Percentiles rank a stretch among this genome's conserved stretches.
Evolutionary conservation across 306 rosid species (phyloP).

Genomic region (Prunus mongolica): DNA sequence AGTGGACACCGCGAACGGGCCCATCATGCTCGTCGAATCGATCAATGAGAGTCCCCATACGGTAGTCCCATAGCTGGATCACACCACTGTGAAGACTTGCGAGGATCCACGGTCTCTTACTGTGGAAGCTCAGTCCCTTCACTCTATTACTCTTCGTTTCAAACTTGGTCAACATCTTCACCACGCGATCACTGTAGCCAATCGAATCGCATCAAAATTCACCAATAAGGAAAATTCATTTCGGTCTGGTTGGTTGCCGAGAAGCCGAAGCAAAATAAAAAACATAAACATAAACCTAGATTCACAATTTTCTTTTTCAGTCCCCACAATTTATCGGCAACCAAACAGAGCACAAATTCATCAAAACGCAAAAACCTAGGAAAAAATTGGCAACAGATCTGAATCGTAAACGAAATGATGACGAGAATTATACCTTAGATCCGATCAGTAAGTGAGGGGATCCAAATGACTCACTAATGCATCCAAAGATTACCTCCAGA

Average conservation of each 20-base stretch:
- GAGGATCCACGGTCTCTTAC: slow-evolving; percentile 94
- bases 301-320: slow-evolving; percentile 7
- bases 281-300: not conserved
- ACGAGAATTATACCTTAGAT: slow-evolving; percentile 38
- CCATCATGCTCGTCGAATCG: slow-evolving; percentile 97
- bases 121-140: slow-evolving; percentile 95
- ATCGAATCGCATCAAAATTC: slow-evolving; percentile 29
- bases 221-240: slow-evolving; percentile 2
- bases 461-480: slow-evolving; percentile 20
- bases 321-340: slow-evolving; percentile 6
- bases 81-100: slow-evolving; percentile 99
- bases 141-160: slow-evolving; percentile 98
- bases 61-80: slow-evolving; percentile 98
- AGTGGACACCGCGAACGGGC: slow-evolving; percentile 95
- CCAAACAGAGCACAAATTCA: slow-evolving; percentile 7
- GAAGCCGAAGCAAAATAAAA: not conserved
- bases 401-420: not conserved
- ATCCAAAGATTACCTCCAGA: slow-evolving; percentile 22
- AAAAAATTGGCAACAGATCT: slow-evolving; percentile 7
- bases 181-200: slow-evolving; percentile 24
- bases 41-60: slow-evolving; percentile 96
- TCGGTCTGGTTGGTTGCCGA: not conserved
- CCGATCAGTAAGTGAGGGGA: slow-evolving; percentile 29
- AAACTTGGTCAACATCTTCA: slow-evolving; percentile 90
- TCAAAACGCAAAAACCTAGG: not conserved